Conservation (phyloP, 192 early-diverging fungal species). For the Haplosporangium gracile region DNA sequence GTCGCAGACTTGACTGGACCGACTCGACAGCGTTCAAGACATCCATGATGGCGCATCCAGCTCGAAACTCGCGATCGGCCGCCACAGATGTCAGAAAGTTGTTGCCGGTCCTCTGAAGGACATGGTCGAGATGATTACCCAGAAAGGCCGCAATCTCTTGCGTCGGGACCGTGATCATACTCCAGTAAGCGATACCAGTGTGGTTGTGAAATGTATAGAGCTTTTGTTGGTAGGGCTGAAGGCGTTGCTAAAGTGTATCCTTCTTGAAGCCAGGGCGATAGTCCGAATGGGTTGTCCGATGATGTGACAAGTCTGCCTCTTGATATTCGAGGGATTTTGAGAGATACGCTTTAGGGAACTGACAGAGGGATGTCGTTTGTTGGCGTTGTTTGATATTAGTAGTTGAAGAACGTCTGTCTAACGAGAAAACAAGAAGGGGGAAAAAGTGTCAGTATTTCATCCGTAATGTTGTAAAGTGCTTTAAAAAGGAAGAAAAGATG, state of each 20-base stretch:
- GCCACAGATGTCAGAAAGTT: slow-evolving; percentile 50
- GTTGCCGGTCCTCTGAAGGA: slow-evolving; percentile 44
- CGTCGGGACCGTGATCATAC: slow-evolving; percentile 57
- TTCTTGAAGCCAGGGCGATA: slow-evolving; percentile 24
- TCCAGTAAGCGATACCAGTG: slow-evolving; percentile 9
- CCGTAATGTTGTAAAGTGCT: not conserved
- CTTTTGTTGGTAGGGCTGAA: not conserved
- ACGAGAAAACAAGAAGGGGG: not conserved
- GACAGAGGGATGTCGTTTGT: not conserved
- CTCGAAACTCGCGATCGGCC: slow-evolving; percentile 47
- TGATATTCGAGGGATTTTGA: not conserved
- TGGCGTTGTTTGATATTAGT: not conserved
- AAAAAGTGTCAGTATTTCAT: not conserved
- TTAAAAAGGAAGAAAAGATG: not conserved
- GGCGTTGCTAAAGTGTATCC: not conserved
- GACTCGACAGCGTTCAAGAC: slow-evolving; percentile 53
- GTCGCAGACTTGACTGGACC: slow-evolving; percentile 30
- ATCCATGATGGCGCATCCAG: slow-evolving; percentile 56
- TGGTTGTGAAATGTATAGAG: not conserved
- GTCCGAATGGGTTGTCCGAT: not conserved
- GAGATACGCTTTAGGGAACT: not conserved
- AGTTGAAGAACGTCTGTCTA: not conserved
- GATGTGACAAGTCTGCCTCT: not conserved
- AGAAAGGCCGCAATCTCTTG: slow-evolving; percentile 56
- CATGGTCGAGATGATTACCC: slow-evolving; percentile 51